Base-by-base conservation (phyloP, 2,329 filamentous ascomycete genomes). In the Microcyclospora pomicola region DNA sequence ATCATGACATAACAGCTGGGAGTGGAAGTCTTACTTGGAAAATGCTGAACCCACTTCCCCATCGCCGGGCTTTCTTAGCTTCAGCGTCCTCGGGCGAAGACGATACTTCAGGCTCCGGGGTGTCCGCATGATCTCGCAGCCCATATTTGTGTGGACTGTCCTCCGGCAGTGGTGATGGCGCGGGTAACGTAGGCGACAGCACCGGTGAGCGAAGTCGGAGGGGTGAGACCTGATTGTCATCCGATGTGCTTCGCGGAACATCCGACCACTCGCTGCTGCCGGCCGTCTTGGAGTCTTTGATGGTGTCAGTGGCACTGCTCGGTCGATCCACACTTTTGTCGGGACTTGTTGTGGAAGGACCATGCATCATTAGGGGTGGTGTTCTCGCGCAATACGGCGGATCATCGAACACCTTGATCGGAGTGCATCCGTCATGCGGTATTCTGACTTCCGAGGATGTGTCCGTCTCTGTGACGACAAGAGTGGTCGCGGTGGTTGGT, bases 121-220 rank as follows among this genome's bases (percentile, higher is more conserved):
- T 55, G 31, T 55, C 50, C 43, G 54, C 51, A 36, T 47, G 43
- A 40, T 57, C 53, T 42, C 47, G 42, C 41, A 57, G 36, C 16
- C 54, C 54, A 40, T 57, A 57, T 43, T 57, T 56, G 42, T 57
- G 54, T 13, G 54, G 54, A 35, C 53, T 56, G 37, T 57, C 54
- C 42, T 56, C 53, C 32, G 53, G 52, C 11, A 57, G 40, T 9
- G 52, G 52, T 30, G 52, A 52, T 15, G 54, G 54, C 24, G 52
- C 47, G 13, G 53, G 54, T 9, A 57, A 39, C 24, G 48, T 50
- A 6, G 54, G 54, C 32, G 50, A 55, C 11, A 52, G 33, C 9
- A 44, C 43, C 2, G 47, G 46, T 9, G 46, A 28, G 12, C 45
- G 35, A 24, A 36, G 34, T 28, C 10, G 35, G 27, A 31, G 33